A percentile compares a stretch with the other conserved stretches of the same genome.
These are phyloP conservation scores for Stentor roeselii DNA, from an alignment of 73 alveolate genomes.

Conservation along the genomic window DNA sequence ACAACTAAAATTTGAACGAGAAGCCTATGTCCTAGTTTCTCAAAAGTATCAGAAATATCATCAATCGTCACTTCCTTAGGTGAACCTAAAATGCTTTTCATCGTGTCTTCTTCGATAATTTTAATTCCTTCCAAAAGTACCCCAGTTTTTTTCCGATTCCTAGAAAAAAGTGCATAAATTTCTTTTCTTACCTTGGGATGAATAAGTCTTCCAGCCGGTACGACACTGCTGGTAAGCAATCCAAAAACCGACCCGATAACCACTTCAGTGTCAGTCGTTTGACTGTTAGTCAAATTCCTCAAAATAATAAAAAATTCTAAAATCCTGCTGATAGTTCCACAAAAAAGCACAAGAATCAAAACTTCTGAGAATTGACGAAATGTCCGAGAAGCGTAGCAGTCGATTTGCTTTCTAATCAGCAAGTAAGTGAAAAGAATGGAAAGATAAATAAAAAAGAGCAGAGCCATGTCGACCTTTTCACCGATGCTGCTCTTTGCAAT, in stretches of 20 bases:
- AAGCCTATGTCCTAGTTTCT: neutral
- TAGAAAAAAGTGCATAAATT: neutral
- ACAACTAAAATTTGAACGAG: neutral
- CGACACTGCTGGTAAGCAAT: neutral
- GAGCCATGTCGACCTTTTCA: neutral
- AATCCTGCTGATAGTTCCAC: neutral
- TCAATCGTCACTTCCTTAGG: neutral
- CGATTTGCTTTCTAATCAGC: neutral
- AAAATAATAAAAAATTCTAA: too few species aligned
- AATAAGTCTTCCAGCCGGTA: neutral
- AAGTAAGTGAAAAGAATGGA: too few species aligned
- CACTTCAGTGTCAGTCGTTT: neutral
- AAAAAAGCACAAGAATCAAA: neutral
- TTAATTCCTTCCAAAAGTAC: neutral
- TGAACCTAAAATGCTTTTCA: neutral
- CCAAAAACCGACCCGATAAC: neutral
- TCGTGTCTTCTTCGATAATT: neutral
- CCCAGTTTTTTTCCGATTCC: neutral
- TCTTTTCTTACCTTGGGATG: neutral
- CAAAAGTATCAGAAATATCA: neutral
- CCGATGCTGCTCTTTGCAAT: neutral
- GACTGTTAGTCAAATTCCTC: neutral
- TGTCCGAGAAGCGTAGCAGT: neutral
- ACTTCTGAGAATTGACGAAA: neutral
- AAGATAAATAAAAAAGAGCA: neutral